phyloP scores from a whole-genome alignment of 768 basidiomycete species.

The Hemileccinum impolitum region DNA sequence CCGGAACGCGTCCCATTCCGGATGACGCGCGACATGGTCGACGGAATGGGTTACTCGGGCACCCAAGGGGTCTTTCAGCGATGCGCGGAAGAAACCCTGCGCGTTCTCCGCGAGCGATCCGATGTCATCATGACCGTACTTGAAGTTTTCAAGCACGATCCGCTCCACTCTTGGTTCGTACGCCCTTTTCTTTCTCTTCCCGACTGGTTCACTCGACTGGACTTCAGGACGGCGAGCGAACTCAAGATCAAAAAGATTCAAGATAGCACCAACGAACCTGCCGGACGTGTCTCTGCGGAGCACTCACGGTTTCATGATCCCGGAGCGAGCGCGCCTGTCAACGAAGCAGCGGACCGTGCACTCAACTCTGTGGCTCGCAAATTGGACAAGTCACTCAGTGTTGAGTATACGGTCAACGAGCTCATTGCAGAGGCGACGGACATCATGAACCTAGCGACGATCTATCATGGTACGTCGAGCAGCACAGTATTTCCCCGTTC shows the following conservation, averaged over 20 bases:
- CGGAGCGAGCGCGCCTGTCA: slow-evolving; percentile 58
- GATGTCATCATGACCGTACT: slow-evolving; percentile 91
- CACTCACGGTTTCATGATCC: slow-evolving; percentile 49
- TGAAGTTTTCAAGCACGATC: slow-evolving; percentile 96
- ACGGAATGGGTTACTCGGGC: slow-evolving; percentile 88
- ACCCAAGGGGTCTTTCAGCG: slow-evolving; percentile 93
- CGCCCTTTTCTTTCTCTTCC: neutral
- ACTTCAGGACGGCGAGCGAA: slow-evolving; percentile 73
- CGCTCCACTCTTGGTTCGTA: slow-evolving; percentile 86
- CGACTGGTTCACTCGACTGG: neutral
- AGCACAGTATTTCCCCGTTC: neutral
- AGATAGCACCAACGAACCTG: slow-evolving; percentile 32
- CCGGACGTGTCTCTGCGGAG: slow-evolving; percentile 21
- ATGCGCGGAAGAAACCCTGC: slow-evolving; percentile 91
- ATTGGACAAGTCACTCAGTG: slow-evolving; percentile 79
- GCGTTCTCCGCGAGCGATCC: slow-evolving; percentile 82
- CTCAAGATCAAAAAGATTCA: slow-evolving; percentile 68
- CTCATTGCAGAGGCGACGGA: slow-evolving; percentile 89
- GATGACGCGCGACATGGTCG: slow-evolving; percentile 89
- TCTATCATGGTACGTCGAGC: slow-evolving; percentile 62
- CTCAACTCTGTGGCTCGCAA: slow-evolving; percentile 77
- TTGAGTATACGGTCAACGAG: slow-evolving; percentile 92
- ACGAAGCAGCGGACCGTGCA: slow-evolving; percentile 89
- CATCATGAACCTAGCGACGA: slow-evolving; percentile 65
- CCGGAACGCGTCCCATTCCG: slow-evolving; percentile 95